Evolutionary conservation across 2,329 filamentous ascomycete species (phyloP).

Genomic region (Pseudogymnoascus sp.): DNA sequence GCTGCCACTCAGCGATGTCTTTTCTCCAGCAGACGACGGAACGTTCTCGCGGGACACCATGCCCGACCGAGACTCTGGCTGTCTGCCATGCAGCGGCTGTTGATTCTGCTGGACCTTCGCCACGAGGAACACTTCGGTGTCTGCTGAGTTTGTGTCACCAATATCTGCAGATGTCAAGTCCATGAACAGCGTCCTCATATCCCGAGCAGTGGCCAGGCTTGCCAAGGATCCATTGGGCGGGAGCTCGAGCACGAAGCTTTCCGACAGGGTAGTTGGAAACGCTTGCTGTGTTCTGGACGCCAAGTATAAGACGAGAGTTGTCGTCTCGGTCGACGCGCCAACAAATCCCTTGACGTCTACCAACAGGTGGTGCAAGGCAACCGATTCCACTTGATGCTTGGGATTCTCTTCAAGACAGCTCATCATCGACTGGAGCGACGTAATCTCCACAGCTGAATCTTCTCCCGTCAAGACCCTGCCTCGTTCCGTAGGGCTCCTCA

Average conservation of each 20-base stretch:
- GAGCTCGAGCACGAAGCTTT: constrained; percentile 73
- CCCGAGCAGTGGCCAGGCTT: constrained; percentile 53
- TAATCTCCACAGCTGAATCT: constrained; percentile 86
- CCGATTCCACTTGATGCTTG: constrained; percentile 52
- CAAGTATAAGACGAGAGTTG: constrained; percentile 68
- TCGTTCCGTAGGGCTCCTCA: constrained; percentile 74
- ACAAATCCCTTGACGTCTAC: constrained; percentile 78
- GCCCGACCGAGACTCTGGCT: constrained; percentile 20
- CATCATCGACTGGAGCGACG: constrained; percentile 90
- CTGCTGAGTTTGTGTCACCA: constrained; percentile 51
- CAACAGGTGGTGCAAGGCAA: constrained; percentile 69
- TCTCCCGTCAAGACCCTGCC: constrained; percentile 84
- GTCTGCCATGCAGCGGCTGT: constrained; percentile 20
- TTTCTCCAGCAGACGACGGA: constrained; percentile 22
- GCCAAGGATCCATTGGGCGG: constrained; percentile 64
- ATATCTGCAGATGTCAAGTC: constrained; percentile 56
- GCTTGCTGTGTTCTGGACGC: constrained; percentile 61
- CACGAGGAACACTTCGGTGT: constrained; percentile 71
- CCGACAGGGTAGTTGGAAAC: constrained; percentile 61
- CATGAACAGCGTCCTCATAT: constrained; percentile 77
- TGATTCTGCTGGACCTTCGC: constrained; percentile 53
- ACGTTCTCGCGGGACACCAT: constrained; percentile 20
- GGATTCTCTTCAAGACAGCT: constrained; percentile 83
- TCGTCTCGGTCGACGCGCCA: constrained; percentile 65
- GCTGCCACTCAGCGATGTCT: constrained; percentile 38